Base-by-base conservation (phyloP, 2,329 filamentous ascomycete species). In the Ophiostoma ulmi region DNA sequence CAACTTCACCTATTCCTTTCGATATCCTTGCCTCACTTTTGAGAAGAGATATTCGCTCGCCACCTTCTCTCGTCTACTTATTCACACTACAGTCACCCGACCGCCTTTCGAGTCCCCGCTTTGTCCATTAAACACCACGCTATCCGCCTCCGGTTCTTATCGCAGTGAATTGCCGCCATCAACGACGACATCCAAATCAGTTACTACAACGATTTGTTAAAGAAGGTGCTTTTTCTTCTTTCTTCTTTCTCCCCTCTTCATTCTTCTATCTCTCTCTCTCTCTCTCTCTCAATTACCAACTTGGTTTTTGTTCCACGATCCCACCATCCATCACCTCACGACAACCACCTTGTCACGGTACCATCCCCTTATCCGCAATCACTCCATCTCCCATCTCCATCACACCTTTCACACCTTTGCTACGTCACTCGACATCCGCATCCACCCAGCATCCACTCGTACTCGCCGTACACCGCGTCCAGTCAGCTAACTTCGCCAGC, bases 391-490 rank as follows among this genome's bases (percentile, higher is more conserved):
- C 44, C 8, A 58, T 58, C 17, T 8, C 17, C 52, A 26, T 58
- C 52, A 58, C 52, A 58, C 52, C 52, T 58, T 55, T 58, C 52
- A 58, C 52, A 58, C 52, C 52, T 58, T 55, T 61, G 20, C n/a
- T 44, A 65, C 63, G 63, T 65, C 63, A 65, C 63, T 65, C 63
- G 61, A 36, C 61, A 39, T 39, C 26, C 17, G 58, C 58, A 63
- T 35, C 58, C 58, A 63, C 58, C 26, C n/a, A 26, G 11, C 52
- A 26, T 55, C 22, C 44, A 48, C 44, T n/a, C 17, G 44, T 5
- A 4, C 52, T 58, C 52, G 26, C 52, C 52, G 22, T 22, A 31
- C 52, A 58, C 48, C 52, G 52, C 38, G 38, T 39, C 38, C 17
- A 48, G 14, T 14, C 52, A 55, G 22, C 52, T 58, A 22, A 55